Evolutionary conservation across 805 yeast genomes (phyloP), one percentile per base, ranked within the genome.

Genomic region (Nakazawaea peltata): DNA sequence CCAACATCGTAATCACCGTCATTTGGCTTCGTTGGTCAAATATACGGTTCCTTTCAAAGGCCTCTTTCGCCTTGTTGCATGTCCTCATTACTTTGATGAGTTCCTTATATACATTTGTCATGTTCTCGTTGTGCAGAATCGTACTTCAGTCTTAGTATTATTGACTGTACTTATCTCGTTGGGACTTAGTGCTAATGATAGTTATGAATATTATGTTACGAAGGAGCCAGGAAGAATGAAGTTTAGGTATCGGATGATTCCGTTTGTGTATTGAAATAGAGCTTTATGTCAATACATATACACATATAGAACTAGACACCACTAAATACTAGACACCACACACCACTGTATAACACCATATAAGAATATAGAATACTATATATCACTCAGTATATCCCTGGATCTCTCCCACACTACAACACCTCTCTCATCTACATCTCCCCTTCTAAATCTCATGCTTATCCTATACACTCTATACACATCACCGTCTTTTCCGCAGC

Each of bases 71-170:
- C 51, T 51, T n/a, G 61, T 70, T 2, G 60, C 74, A 13, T 72
- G 80, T 44, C 81, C 90, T 0, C 94, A 82, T 52, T 82, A 81
- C 45, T 57, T 76, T 14, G 80, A 79, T 50, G 94, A 82, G 48
- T 57, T 77, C 5, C 19, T 68, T 24, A 65, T 82, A 2, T 82
- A 82, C 45, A 30, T 59, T 0, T 48, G 68, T 1, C 45, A 53
- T 13, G 26, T 40, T 3, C 13, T 51, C 1, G 11, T 53, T 9
- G 32, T 50, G 1, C 25, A 31, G 9, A 53, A 47, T 11, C 8
- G 8, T 2, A 44, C 43, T 11, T 44, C 52, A 41, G 6, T 46
- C 44, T 21, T 54, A 47, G 36, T 59, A 35, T 45, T 38, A 37
- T 1, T 56, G 45, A 58, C 63, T 63, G 77, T 69, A 9, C 34